phyloP scores from a whole-genome alignment of 2,329 filamentous ascomycete species.

The Fusarium staphyleae region DNA sequence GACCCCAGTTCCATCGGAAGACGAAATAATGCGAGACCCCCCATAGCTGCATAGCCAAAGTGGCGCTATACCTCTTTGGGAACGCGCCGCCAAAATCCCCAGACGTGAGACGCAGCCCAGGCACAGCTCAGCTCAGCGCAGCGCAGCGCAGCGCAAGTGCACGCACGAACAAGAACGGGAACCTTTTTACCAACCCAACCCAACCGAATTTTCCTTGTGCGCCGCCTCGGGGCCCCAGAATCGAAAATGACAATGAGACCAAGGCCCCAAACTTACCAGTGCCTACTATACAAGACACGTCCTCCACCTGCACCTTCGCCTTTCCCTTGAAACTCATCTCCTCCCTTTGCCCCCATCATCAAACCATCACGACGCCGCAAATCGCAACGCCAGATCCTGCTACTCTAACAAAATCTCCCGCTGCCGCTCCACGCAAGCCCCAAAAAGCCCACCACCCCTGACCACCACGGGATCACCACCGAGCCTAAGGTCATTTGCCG shows the following conservation, averaged over 20 bases:
- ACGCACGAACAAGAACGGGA: slow-evolving; percentile 38
- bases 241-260: slow-evolving; percentile 51
- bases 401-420: slow-evolving; percentile 34
- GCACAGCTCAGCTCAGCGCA: slow-evolving; percentile 13
- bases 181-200: slow-evolving; percentile 46
- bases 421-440: slow-evolving; percentile 42
- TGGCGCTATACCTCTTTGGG: slow-evolving; percentile 23
- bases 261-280: slow-evolving; percentile 43
- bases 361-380: slow-evolving; percentile 40
- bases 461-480: slow-evolving; percentile 42
- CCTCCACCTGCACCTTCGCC: slow-evolving; percentile 41
- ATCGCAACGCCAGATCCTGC: slow-evolving; percentile 31
- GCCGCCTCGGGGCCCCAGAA: slow-evolving; percentile 50
- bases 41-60: slow-evolving; percentile 30
- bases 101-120: slow-evolving; percentile 8
- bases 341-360: slow-evolving; percentile 36
- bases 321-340: slow-evolving; percentile 35
- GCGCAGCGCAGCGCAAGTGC: slow-evolving; percentile 4
- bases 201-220: slow-evolving; percentile 48
- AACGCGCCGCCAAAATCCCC: slow-evolving; percentile 26
- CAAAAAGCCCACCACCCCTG: slow-evolving; percentile 43
- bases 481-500: slow-evolving; percentile 39
- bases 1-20: slow-evolving; percentile 14
- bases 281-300: slow-evolving; percentile 45
- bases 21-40: slow-evolving; percentile 16